Percentiles rank a stretch among this genome's conserved stretches.
Evolutionary conservation across 148 eudicot species (phyloP).

Genomic region (Camellia granthamiana): DNA sequence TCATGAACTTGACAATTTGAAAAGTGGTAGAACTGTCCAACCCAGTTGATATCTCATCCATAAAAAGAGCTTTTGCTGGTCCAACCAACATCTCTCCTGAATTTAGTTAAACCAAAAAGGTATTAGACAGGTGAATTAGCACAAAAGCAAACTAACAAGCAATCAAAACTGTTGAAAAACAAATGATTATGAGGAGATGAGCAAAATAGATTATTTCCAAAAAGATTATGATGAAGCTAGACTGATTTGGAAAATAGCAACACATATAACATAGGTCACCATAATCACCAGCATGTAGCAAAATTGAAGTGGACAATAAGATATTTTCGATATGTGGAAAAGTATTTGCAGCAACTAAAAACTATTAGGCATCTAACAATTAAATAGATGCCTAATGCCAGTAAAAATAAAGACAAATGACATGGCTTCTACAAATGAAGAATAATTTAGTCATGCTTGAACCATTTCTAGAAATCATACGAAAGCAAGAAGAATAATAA

Average conservation of each 20-base stretch:
- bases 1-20: constrained; percentile 61
- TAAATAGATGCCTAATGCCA: no score
- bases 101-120: constrained; percentile 6
- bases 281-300: neutral
- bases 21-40: constrained; percentile 81
- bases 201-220: neutral
- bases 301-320: neutral
- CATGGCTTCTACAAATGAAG: no score
- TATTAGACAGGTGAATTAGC: neutral
- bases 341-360: no score
- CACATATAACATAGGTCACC: neutral
- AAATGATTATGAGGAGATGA: neutral
- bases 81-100: constrained; percentile 90
- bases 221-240: neutral
- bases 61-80: constrained; percentile 60
- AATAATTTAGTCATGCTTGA: no score
- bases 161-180: neutral
- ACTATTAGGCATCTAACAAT: no score
- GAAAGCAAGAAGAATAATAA: neutral
- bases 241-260: neutral
- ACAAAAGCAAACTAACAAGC: neutral
- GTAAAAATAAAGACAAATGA: no score
- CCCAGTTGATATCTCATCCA: constrained; percentile 88
- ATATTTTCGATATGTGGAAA: no score
- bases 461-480: no score